Evolutionary conservation across 2,329 filamentous ascomycete species (phyloP), one percentile per base, ranked within the genome.

Genomic region (Coniochaeta sp.): DNA sequence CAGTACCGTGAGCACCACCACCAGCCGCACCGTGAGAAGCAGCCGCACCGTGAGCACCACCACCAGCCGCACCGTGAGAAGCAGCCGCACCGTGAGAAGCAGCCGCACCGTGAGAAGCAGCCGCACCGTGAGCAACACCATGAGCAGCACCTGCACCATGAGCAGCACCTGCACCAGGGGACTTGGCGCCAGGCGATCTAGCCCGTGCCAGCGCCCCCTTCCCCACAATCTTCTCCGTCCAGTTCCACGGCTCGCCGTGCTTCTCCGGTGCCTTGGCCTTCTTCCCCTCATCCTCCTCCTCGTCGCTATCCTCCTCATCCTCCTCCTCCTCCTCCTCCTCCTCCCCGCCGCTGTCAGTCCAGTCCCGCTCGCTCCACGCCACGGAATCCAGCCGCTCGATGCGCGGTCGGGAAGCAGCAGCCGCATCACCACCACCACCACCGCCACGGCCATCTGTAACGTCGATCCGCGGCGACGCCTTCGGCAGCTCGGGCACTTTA

Each of bases 331-430:
- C 66, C 17, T 32, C 38, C 24, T 76, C 78, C 67, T 73, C 79
- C 60, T 80, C 78, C 44, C 75, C 73, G 42, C 73, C 78, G 60
- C 75, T 84, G 64, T 87, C 84, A 10, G 76, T 76, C 75, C 85
- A 87, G 69, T 89, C 85, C 12, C 80, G 76, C 56, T 89, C 87
- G 69, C 84, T 88, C 88, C 87, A 90, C 4, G 79, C 80, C 59
- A 81, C 76, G 3, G 83, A 87, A 65, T 88, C 86, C 26, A 69
- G 65, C 36, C 77, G 64, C 32, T 74, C 70, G 34, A 68, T 64
- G 22, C 62, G 65, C 30, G 67, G 66, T 5, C 68, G 70, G 12
- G 66, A n/a, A n/a, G 38, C 5, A 12, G 2, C 16, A 5, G 38
- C 9, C 66, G 61, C 26, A 63, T 61, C 28, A 66, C 61, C 16